phyloP scores from a whole-genome alignment of 257 asterid genomes.

The Plantago major region DNA sequence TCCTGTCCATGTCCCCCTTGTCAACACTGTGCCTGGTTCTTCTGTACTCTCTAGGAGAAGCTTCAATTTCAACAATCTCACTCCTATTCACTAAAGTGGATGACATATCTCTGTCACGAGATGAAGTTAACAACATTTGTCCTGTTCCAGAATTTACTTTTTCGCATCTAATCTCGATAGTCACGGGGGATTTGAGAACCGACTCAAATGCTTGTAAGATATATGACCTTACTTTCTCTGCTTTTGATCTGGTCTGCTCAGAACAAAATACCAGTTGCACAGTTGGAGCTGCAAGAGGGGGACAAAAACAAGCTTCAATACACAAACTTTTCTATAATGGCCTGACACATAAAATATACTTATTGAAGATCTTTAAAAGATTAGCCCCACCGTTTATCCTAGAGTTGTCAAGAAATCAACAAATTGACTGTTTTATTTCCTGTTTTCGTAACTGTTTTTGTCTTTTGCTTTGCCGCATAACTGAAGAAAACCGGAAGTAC shows the following conservation, averaged over 20 bases:
- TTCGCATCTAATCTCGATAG: conserved; percentile 73
- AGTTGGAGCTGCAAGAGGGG: conserved; percentile 72
- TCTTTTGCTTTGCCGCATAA: too few species aligned
- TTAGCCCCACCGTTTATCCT: neutral
- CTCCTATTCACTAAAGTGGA: conserved; percentile 35
- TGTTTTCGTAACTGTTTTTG: too few species aligned
- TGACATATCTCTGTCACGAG: too few species aligned
- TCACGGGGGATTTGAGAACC: conserved; percentile 73
- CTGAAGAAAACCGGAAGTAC: too few species aligned
- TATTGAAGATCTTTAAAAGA: too few species aligned
- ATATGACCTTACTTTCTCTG: conserved; percentile 64
- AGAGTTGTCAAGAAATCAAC: neutral
- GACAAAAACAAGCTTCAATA: neutral
- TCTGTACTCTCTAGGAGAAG: conserved; percentile 25
- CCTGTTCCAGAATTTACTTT: conserved; percentile 39
- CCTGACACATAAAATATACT: neutral
- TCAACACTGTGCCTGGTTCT: conserved; percentile 14
- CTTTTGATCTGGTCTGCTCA: conserved; percentile 61
- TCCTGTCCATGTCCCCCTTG: conserved; percentile 13
- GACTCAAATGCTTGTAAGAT: conserved; percentile 84
- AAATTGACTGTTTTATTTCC: neutral
- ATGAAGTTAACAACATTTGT: conserved; percentile 27
- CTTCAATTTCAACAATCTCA: conserved; percentile 71
- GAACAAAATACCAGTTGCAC: conserved; percentile 76
- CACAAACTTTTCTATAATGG: neutral